These are phyloP conservation scores for Discostella pseudostelligera DNA, from an alignment of 108 stramenopile species.

Conservation along the genomic window DNA sequence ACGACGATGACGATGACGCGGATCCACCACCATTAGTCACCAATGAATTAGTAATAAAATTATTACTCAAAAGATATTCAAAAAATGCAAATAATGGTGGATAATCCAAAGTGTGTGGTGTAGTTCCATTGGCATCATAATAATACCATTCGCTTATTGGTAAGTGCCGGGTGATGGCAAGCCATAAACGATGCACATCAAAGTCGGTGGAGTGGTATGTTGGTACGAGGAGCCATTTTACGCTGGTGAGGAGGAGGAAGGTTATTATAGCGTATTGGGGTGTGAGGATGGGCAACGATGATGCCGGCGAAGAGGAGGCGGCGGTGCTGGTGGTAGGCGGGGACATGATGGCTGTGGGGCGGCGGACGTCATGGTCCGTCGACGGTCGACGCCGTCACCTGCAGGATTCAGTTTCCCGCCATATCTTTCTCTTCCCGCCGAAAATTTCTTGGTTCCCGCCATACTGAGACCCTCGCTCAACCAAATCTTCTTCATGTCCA, in stretches of 20 bases:
- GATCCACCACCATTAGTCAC: conserved; percentile 5
- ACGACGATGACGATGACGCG: no score
- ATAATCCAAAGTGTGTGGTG: conserved; percentile 95
- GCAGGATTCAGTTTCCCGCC: no score
- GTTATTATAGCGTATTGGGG: conserved; percentile 17
- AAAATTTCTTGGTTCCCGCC: no score
- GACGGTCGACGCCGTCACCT: no score
- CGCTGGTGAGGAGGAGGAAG: conserved; percentile 50
- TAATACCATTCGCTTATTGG: conserved; percentile 89
- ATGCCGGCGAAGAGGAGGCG: no score
- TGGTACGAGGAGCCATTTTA: conserved; percentile 69
- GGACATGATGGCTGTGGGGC: no score
- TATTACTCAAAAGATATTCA: conserved; percentile 74
- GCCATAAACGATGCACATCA: conserved; percentile 97
- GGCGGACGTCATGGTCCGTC: no score
- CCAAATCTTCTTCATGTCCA: no score
- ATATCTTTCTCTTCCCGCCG: no score
- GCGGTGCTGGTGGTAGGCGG: no score
- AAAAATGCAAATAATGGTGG: conserved; percentile 94
- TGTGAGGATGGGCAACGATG: neutral
- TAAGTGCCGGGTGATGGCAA: conserved; percentile 82
- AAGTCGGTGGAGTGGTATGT: conserved; percentile 89
- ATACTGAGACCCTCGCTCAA: no score
- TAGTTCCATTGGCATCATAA: conserved; percentile 72
- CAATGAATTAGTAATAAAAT: conserved; percentile 35